Conservation (phyloP, 352 stramenopile genomes). For the Thraustochytrium sp. region DNA sequence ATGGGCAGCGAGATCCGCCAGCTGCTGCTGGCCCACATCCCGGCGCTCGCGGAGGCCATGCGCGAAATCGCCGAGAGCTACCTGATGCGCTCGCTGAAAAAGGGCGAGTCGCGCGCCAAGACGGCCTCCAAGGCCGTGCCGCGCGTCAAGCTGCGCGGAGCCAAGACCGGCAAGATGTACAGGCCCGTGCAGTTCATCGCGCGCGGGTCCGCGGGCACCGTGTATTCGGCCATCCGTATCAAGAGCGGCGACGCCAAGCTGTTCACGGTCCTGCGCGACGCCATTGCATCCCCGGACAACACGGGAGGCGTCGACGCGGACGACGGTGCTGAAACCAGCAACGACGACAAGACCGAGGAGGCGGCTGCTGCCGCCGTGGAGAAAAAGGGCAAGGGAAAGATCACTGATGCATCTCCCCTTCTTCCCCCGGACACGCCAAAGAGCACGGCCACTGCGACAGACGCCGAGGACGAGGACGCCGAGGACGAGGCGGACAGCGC, state of each 20-base stretch:
- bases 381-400: too few relatives aligned
- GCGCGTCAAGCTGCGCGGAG: background rate
- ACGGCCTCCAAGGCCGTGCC: background rate
- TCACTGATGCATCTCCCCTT: too few relatives aligned
- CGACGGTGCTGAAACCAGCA: too few relatives aligned
- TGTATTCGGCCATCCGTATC: constrained; percentile 23
- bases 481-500: too few relatives aligned
- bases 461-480: background rate
- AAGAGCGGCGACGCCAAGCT: too few relatives aligned
- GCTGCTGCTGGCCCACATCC: background rate
- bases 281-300: too few relatives aligned
- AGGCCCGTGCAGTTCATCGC: background rate
- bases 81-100: background rate
- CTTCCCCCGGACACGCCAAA: background rate
- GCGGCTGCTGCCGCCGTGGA: too few relatives aligned
- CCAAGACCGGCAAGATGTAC: background rate
- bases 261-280: too few relatives aligned
- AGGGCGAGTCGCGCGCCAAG: background rate
- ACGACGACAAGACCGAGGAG: too few relatives aligned
- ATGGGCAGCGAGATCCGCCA: background rate
- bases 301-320: too few relatives aligned
- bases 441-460: background rate
- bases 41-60: background rate
- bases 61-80: constrained; percentile 32
- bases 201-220: background rate